Base-by-base conservation (phyloP, 2,329 filamentous ascomycete species). In the Fonsecaea pugnacius region DNA sequence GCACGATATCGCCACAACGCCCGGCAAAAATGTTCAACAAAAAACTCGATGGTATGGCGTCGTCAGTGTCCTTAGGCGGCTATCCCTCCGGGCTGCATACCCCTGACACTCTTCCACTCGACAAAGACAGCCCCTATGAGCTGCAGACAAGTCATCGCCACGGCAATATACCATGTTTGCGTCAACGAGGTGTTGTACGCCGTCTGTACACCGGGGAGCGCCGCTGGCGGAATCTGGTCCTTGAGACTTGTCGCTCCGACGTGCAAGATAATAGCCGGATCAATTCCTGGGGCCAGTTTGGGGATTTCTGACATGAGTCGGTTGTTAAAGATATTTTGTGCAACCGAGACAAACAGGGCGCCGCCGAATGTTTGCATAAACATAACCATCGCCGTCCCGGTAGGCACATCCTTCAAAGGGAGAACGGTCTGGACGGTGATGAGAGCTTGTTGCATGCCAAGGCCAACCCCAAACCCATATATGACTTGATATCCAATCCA, bases 301-400 rank as follows among this genome's bases (percentile, higher is more conserved):
- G 69, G 67, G 2, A 84, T 73, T 50, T 81, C 80, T 3, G 73
- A 67, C 60, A 84, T 75, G 12, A 87, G 77, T 8, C 75, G 73
- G 68, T 83, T 84, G 52, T 77, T 79, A 64, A 86, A 84, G 16
- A 86, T 77, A 60, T 79, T 80, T 66, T 86, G 79, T 0, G 76
- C 83, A 27, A 84, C 77, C 3, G 79, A 79, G 32, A 87, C 78
- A 65, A 85, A 85, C 0, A 86, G 57, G 0, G 78, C 73, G 1
- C 78, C 78, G n/a, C 76, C 75, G n/a, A 80, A 74, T 1, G 75
- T 78, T 53, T 79, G 76, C 48, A 64, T 64, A 69, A 79, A 80
- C 60, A 78, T 75, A 16, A 78, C 72, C 48, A 78, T 70, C 3
- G 78, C 74, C 66, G 79, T 79, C 2, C 74, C 78, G 3, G 75